phyloP scores from a whole-genome alignment of 2,329 filamentous ascomycete genomes.

The Didymella pinodella region DNA sequence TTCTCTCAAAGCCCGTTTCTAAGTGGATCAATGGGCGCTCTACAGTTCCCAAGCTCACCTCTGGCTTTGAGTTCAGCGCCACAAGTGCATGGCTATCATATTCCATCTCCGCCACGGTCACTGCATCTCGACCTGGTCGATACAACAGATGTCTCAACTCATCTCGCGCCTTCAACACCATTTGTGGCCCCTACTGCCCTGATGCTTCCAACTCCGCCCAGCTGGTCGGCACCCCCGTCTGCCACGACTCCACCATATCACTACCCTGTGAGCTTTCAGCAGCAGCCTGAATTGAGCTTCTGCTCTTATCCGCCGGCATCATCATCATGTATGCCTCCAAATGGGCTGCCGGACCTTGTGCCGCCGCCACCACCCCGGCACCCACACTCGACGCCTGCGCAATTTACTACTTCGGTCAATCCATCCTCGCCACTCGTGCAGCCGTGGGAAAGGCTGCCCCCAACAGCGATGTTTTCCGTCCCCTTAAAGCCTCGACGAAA shows the following conservation, averaged over 20 bases:
- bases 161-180: not conserved
- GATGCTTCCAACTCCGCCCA: not conserved
- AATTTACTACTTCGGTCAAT: not conserved
- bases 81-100: not conserved
- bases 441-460: conserved; percentile 16
- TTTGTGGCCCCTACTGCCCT: conserved; percentile 1
- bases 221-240: not conserved
- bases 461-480: conserved; percentile 32
- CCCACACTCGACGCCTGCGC: not conserved
- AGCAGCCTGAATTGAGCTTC: not conserved
- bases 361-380: not conserved
- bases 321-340: not conserved
- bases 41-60: not conserved
- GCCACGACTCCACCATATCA: not conserved
- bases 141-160: not conserved
- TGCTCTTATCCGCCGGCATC: not conserved
- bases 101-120: not conserved
- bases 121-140: not conserved
- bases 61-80: not conserved
- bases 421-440: not conserved
- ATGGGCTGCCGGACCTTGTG: not conserved
- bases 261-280: not conserved
- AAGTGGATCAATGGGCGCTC: too few species aligned
- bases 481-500: conserved; percentile 25
- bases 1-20: not conserved